Evolutionary conservation across 2,329 filamentous ascomycete species (phyloP).

Genomic region (Aspergillus pseudoterreus): DNA sequence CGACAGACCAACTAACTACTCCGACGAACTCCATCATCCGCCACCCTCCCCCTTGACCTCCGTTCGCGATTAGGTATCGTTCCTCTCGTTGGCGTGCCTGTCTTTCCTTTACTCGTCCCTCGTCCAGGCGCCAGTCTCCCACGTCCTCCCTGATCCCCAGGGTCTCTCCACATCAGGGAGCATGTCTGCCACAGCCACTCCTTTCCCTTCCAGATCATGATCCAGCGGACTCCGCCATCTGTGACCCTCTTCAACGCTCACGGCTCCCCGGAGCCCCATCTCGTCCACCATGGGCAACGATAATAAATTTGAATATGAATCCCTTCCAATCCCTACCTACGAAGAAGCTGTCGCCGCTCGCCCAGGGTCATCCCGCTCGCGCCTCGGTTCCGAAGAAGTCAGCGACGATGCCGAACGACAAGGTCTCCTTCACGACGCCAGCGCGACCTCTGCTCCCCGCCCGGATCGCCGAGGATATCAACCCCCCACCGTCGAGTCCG

Average conservation of each 20-base stretch:
- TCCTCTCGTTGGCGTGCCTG: slow-evolving; percentile 1
- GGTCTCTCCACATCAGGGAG: slow-evolving; percentile 13
- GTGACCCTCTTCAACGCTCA: slow-evolving; percentile 26
- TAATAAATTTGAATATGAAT: slow-evolving; percentile 57
- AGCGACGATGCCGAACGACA: slow-evolving; percentile 72
- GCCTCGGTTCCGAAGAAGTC: slow-evolving; percentile 55
- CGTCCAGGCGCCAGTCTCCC: slow-evolving; percentile 7
- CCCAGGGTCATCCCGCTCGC: slow-evolving; percentile 48
- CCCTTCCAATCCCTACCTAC: slow-evolving; percentile 74
- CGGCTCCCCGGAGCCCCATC: slow-evolving; percentile 30
- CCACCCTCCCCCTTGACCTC: background rate
- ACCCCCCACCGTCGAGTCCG: slow-evolving; percentile 78
- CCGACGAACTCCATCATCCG: background rate
- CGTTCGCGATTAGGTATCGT: background rate
- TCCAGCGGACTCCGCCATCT: slow-evolving; percentile 27
- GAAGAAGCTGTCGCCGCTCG: slow-evolving; percentile 71
- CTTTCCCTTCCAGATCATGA: slow-evolving; percentile 38
- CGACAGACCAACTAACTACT: background rate
- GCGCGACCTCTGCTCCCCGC: slow-evolving; percentile 32
- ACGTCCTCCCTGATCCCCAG: background rate
- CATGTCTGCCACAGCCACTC: slow-evolving; percentile 30
- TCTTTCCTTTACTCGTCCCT: slow-evolving; percentile 1
- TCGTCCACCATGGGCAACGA: slow-evolving; percentile 41
- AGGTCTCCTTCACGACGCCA: slow-evolving; percentile 63
- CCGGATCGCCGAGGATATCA: slow-evolving; percentile 62